Conservation (phyloP, 495 filamentous ascomycete species). For the Pseudevernia furfuracea region DNA sequence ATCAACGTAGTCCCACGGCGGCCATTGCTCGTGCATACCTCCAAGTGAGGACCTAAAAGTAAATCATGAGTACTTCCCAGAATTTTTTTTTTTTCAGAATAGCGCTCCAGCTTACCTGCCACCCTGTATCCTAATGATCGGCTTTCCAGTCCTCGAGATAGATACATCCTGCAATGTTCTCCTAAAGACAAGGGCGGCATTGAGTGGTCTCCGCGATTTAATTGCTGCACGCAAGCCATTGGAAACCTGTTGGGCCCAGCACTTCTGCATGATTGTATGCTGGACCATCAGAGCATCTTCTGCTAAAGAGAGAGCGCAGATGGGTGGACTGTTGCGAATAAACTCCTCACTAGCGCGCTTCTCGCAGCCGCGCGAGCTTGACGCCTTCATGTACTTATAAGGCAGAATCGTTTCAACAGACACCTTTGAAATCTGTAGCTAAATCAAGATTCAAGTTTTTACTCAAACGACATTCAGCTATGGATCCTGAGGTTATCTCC, state of each 20-base stretch:
- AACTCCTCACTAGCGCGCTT: conserved; percentile 8
- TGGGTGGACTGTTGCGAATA: neutral
- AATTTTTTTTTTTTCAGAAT: conserved; percentile 22
- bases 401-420: neutral
- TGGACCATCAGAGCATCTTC: conserved; percentile 6
- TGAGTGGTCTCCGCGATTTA: neutral
- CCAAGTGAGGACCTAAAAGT: conserved; percentile 65
- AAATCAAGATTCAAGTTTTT: neutral
- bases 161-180: conserved; percentile 63
- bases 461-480: conserved; percentile 29
- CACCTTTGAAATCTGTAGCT: neutral
- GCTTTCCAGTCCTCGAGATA: conserved; percentile 82
- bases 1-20: neutral
- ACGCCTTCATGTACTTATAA: neutral
- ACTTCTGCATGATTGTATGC: conserved; percentile 41
- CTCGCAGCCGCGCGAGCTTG: conserved; percentile 7
- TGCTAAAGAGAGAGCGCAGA: neutral
- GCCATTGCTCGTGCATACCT: conserved; percentile 49
- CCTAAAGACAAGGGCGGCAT: neutral
- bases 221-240: conserved; percentile 21
- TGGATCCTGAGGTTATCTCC: conserved; percentile 80
- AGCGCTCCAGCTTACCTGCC: conserved; percentile 57
- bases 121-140: conserved; percentile 71
- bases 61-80: conserved; percentile 15
- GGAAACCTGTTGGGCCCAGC: conserved; percentile 36